Conservation (phyloP, 164 flowering plant genomes). For the Cinnamomum chago region DNA sequence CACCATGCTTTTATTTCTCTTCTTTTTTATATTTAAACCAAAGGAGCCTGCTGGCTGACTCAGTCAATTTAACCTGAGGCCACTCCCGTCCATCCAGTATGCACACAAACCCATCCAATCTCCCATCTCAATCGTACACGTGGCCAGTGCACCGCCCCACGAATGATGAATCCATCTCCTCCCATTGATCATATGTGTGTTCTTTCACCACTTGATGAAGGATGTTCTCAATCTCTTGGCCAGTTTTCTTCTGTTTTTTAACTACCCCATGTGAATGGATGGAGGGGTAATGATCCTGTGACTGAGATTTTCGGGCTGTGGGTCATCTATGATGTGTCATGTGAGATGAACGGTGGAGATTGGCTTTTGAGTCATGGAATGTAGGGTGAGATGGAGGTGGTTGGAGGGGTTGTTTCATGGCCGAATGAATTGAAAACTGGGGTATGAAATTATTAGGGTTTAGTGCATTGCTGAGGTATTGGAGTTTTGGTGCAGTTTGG, state of each 20-base stretch:
- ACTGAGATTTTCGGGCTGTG: background rate
- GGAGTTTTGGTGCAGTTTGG: slow-evolving; percentile 1
- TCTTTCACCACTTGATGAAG: background rate
- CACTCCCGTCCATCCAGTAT: background rate
- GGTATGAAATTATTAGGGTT: slow-evolving; percentile 3
- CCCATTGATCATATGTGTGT: background rate
- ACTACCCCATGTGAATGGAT: background rate
- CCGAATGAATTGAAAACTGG: background rate
- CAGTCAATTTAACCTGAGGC: background rate
- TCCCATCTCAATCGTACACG: background rate
- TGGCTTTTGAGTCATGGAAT: too few relatives aligned
- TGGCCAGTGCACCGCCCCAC: background rate
- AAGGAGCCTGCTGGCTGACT: background rate
- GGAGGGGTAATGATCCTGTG: background rate
- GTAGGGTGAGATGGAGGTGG: background rate
- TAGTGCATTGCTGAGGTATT: slow-evolving; percentile 3
- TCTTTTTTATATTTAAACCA: too few relatives aligned
- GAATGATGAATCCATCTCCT: background rate
- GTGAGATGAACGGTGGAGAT: too few relatives aligned
- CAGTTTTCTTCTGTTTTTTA: background rate
- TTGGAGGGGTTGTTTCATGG: background rate
- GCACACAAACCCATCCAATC: background rate
- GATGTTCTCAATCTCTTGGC: background rate
- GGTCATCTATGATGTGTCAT: too few relatives aligned
- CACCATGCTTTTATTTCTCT: background rate